A percentile compares a stretch with the other conserved stretches of the same genome.
phyloP scores from a whole-genome alignment of 768 basidiomycete genomes.

The Myochromella boudieri region DNA sequence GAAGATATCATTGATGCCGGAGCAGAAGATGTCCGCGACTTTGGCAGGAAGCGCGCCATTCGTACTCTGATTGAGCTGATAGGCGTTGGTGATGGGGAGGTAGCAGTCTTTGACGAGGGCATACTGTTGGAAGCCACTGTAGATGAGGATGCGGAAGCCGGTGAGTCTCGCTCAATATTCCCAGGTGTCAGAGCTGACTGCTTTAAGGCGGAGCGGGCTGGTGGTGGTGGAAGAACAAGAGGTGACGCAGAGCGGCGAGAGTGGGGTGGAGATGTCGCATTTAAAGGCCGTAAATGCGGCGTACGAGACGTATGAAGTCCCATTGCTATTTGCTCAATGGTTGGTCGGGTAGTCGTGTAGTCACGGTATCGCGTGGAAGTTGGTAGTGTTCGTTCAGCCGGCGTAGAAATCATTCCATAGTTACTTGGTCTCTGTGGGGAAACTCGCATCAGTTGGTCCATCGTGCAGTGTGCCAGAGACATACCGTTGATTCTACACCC shows the following conservation, averaged over 20 bases:
- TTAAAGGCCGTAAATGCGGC: slow-evolving; percentile 59
- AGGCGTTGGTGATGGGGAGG: slow-evolving; percentile 15
- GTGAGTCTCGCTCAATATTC: slow-evolving; percentile 34
- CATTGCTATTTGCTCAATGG: slow-evolving; percentile 79
- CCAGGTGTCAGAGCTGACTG: slow-evolving; percentile 41
- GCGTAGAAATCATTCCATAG: slow-evolving; percentile 40
- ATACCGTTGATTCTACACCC: slow-evolving; percentile 17
- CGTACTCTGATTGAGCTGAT: slow-evolving; percentile 35
- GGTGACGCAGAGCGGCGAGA: slow-evolving; percentile 29
- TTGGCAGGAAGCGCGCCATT: slow-evolving; percentile 53
- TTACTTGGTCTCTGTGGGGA: slow-evolving; percentile 11
- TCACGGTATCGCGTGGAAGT: slow-evolving; percentile 34
- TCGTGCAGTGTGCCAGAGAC: background rate
- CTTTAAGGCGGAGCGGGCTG: slow-evolving; percentile 66
- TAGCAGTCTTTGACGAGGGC: slow-evolving; percentile 21
- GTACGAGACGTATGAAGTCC: slow-evolving; percentile 77
- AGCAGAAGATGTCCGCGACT: slow-evolving; percentile 39
- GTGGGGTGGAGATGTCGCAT: slow-evolving; percentile 27
- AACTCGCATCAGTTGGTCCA: background rate
- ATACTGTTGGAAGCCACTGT: slow-evolving; percentile 44
- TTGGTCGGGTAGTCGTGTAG: slow-evolving; percentile 50
- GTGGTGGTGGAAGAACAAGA: slow-evolving; percentile 48
- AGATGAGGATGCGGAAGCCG: slow-evolving; percentile 48
- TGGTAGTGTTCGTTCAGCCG: slow-evolving; percentile 34
- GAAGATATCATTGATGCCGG: slow-evolving; percentile 34